These are phyloP conservation scores for Choiromyces venosus DNA, from an alignment of 495 filamentous ascomycete species.

Conservation along the genomic window DNA sequence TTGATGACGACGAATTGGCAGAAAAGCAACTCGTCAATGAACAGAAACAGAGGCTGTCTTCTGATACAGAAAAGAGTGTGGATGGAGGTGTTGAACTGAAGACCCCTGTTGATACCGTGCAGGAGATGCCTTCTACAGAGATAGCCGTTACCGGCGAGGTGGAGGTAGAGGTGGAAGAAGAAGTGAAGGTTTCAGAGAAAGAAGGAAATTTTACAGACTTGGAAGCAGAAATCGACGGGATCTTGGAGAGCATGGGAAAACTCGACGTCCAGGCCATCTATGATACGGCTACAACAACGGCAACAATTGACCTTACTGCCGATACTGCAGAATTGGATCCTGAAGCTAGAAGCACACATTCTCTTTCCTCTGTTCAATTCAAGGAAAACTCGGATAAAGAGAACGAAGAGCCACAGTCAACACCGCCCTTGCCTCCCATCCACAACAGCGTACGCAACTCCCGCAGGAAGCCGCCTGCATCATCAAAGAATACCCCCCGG, in stretches of 20 bases:
- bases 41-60: slow-evolving; percentile 7
- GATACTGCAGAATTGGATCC: background rate
- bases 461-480: slow-evolving; percentile 17
- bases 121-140: background rate
- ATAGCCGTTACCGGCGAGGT: background rate
- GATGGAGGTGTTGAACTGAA: slow-evolving; percentile 6
- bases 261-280: slow-evolving; percentile 9
- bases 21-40: slow-evolving; percentile 26
- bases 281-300: background rate
- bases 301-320: background rate
- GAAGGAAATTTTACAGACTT: slow-evolving; percentile 16
- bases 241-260: slow-evolving; percentile 21
- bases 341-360: slow-evolving; percentile 10
- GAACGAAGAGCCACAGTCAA: slow-evolving; percentile 22
- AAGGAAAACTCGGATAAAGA: slow-evolving; percentile 36
- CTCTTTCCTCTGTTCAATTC: slow-evolving; percentile 14
- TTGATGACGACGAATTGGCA: slow-evolving; percentile 12
- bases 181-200: slow-evolving; percentile 12
- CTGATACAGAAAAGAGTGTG: slow-evolving; percentile 3
- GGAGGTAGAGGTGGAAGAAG: slow-evolving; percentile 8
- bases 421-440: background rate
- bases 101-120: background rate
- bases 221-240: slow-evolving; percentile 28
- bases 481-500: background rate
- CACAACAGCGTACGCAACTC: background rate